Conservation (phyloP, 1,284 basidiomycete genomes). For the Ustilago lituana region DNA sequence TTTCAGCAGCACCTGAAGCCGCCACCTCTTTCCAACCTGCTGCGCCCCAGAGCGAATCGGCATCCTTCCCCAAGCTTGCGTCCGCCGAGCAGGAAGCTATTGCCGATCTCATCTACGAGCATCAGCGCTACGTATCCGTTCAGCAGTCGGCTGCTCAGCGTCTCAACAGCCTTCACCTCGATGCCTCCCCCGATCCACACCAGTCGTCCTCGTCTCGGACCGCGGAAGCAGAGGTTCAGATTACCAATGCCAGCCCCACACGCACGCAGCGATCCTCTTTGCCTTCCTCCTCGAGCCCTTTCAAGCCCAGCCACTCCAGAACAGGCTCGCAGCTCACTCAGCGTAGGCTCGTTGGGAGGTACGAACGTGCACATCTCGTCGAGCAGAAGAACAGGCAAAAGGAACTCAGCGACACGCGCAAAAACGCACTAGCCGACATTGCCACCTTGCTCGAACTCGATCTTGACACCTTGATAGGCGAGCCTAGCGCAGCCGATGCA, state of each 20-base stretch:
- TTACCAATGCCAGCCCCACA: conserved; percentile 18
- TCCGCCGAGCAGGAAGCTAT: conserved; percentile 51
- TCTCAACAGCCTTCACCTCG: conserved; percentile 33
- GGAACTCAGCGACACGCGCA: conserved; percentile 56
- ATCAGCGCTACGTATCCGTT: conserved; percentile 40
- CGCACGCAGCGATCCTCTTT: conserved; percentile 4
- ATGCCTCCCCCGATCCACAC: conserved; percentile 22
- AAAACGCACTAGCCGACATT: conserved; percentile 50
- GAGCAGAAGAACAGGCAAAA: conserved; percentile 55
- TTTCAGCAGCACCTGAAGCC: conserved; percentile 50
- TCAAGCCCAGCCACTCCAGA: conserved; percentile 38
- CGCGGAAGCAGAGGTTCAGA: conserved; percentile 4
- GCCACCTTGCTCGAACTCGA: conserved; percentile 58
- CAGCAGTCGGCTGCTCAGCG: conserved; percentile 42
- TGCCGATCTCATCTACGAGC: conserved; percentile 58
- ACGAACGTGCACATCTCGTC: conserved; percentile 53
- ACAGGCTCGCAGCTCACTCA: conserved; percentile 35
- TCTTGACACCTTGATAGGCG: conserved; percentile 44
- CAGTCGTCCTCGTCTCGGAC: background rate
- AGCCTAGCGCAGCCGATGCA: conserved; percentile 15
- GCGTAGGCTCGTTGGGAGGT: conserved; percentile 50
- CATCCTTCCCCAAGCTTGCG: background rate
- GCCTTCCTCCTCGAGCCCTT: conserved; percentile 16
- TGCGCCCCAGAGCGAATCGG: background rate
- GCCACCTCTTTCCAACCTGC: conserved; percentile 4